Conservation (phyloP, 2,329 filamentous ascomycete genomes). For the Cercospora sesami region DNA sequence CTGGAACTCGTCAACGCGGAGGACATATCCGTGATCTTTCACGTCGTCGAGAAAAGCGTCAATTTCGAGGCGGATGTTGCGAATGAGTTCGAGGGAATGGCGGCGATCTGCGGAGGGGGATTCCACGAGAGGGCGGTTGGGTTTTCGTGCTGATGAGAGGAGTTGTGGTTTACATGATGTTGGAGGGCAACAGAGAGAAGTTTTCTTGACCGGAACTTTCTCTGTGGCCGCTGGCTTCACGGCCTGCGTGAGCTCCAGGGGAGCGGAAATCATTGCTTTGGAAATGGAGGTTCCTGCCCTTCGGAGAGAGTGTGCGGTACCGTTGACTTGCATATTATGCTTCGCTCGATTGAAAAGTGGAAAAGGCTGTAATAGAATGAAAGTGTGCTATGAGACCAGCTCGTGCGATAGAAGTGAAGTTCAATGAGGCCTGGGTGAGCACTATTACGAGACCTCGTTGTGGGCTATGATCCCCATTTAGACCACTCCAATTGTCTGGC, state of each 20-base stretch:
- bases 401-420: not conserved
- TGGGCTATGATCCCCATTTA: not conserved
- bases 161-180: not conserved
- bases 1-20: not conserved
- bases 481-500: not conserved
- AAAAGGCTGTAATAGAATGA: not conserved
- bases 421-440: not conserved
- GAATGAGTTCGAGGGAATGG: not conserved
- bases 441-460: not conserved
- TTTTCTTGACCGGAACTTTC: not conserved
- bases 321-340: not conserved
- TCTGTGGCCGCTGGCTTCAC: not conserved
- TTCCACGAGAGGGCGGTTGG: not conserved
- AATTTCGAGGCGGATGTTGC: conserved; percentile 8
- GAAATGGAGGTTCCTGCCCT: conserved; percentile 11
- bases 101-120: not conserved
- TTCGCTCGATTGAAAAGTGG: not conserved
- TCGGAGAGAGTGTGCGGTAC: not conserved
- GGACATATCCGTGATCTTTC: conserved; percentile 10
- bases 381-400: conserved; percentile 8
- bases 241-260: not conserved
- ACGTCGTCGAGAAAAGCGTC: conserved; percentile 14
- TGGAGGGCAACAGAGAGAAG: not conserved
- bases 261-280: not conserved
- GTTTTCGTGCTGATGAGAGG: not conserved